A percentile compares a stretch with the other conserved stretches of the same genome.
Conservation (phyloP, 2,329 filamentous ascomycete species). For the Colletotrichum simmondsii region DNA sequence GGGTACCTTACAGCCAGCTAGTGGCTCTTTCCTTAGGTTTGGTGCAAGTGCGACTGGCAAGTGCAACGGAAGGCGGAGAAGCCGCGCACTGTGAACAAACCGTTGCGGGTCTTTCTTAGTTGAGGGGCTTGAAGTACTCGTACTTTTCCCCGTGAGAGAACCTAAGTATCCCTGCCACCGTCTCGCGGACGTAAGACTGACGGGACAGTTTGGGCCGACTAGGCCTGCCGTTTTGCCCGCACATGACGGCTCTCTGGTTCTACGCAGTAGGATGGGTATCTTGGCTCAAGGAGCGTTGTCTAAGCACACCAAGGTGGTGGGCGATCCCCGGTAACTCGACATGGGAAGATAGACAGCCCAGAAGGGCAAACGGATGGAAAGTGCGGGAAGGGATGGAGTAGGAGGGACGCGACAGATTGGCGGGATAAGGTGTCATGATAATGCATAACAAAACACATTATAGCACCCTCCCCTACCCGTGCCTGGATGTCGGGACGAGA, state of each 20-base stretch:
- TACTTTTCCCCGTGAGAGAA: neutral
- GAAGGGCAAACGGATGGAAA: slow-evolving; percentile 1
- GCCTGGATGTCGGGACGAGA: slow-evolving; percentile 10
- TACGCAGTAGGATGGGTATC: neutral
- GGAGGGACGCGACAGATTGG: slow-evolving; percentile 19
- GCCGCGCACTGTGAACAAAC: neutral
- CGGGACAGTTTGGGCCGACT: too few species aligned
- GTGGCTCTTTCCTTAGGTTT: neutral
- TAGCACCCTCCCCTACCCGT: slow-evolving; percentile 6
- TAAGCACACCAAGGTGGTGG: neutral
- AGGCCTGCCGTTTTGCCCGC: neutral
- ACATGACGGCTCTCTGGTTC: neutral
- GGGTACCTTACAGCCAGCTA: neutral
- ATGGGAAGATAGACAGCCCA: neutral
- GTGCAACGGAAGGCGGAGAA: neutral
- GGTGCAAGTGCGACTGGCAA: neutral
- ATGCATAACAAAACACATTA: slow-evolving; percentile 1
- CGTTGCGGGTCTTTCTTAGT: neutral
- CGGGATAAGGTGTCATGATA: slow-evolving; percentile 10
- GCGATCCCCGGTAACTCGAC: neutral
- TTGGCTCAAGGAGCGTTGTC: neutral
- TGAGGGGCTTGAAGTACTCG: too few species aligned
- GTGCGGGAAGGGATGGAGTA: slow-evolving; percentile 26
- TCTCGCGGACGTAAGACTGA: neutral
- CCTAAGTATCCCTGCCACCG: neutral